phyloP scores from a whole-genome alignment of 2,329 filamentous ascomycete genomes.

The Gnomoniopsis smithogilvyi region DNA sequence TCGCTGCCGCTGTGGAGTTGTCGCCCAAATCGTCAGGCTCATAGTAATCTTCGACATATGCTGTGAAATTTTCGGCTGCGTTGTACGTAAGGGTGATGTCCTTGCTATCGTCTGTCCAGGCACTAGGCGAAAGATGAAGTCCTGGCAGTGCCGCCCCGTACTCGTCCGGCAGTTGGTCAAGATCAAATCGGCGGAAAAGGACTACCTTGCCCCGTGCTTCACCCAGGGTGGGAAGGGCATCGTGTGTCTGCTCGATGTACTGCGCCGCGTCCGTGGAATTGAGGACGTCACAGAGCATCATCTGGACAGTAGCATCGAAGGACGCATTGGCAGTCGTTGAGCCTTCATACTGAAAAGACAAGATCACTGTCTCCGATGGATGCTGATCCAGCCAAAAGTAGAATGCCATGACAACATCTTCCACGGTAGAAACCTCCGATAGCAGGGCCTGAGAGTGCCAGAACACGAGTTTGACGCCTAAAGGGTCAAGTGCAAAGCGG shows the following conservation, averaged over 20 bases:
- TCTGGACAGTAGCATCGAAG: constrained; percentile 35
- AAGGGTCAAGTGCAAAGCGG: constrained; percentile 45
- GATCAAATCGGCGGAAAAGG: constrained; percentile 42
- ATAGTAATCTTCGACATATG: constrained; percentile 50
- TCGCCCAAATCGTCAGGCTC: constrained; percentile 29
- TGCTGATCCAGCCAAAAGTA: constrained; percentile 47
- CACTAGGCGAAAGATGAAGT: constrained; percentile 40
- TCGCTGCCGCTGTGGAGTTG: constrained; percentile 30
- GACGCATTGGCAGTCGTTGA: constrained; percentile 28
- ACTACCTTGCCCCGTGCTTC: constrained; percentile 41
- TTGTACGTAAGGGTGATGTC: constrained; percentile 42
- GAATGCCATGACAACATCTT: constrained; percentile 43
- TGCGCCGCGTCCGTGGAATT: constrained; percentile 33
- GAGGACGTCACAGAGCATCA: constrained; percentile 33
- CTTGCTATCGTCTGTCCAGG: constrained; percentile 40
- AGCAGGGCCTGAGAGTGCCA: constrained; percentile 44
- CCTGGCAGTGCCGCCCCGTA: constrained; percentile 39
- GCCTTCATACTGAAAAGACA: constrained; percentile 46
- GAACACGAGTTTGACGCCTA: constrained; percentile 42
- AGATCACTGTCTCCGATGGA: constrained; percentile 39
- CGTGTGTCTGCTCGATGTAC: constrained; percentile 44
- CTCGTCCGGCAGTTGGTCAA: constrained; percentile 32
- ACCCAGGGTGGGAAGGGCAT: constrained; percentile 45
- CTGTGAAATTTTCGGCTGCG: constrained; percentile 30
- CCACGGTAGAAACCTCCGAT: constrained; percentile 39